These are phyloP conservation scores for Arachnopeziza araneosa DNA, from an alignment of 2,329 filamentous ascomycete genomes.

Conservation along the genomic window DNA sequence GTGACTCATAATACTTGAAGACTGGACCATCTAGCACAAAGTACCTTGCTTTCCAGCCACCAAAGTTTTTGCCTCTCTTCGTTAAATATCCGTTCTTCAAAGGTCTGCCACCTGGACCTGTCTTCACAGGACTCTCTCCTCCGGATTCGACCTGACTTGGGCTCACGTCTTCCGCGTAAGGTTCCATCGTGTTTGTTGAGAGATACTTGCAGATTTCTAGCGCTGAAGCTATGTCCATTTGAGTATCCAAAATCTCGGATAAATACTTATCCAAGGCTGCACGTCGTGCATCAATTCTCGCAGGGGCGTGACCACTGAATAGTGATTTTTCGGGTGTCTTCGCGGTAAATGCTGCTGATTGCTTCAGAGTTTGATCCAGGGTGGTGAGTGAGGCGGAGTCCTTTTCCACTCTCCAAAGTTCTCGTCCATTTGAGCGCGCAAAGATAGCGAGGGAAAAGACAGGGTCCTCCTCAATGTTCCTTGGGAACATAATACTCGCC, in stretches of 20 bases:
- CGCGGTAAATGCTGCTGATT: conserved; percentile 64
- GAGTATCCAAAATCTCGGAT: conserved; percentile 76
- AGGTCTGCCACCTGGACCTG: conserved; percentile 59
- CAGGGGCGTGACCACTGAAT: conserved; percentile 89
- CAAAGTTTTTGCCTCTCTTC: conserved; percentile 97
- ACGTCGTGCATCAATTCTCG: conserved; percentile 84
- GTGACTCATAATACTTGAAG: conserved; percentile 86
- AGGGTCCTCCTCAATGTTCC: conserved; percentile 80
- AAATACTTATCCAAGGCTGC: conserved; percentile 79
- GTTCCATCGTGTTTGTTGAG: conserved; percentile 59
- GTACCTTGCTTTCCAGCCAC: conserved; percentile 88
- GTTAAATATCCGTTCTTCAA: conserved; percentile 87
- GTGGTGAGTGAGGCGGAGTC: conserved; percentile 75
- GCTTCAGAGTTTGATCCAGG: conserved; percentile 76
- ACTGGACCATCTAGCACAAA: conserved; percentile 65
- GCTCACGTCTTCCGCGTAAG: conserved; percentile 52
- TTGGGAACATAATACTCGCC: conserved; percentile 75
- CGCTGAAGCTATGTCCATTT: conserved; percentile 70
- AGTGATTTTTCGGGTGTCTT: conserved; percentile 78
- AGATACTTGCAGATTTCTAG: conserved; percentile 83
- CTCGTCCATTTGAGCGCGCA: conserved; percentile 66
- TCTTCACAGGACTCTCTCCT: conserved; percentile 36
- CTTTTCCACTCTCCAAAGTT: conserved; percentile 94
- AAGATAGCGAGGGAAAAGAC: conserved; percentile 89
- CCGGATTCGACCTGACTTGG: conserved; percentile 33